phyloP scores from a whole-genome alignment of 2,329 filamentous ascomycete genomes.

The Exophiala oligosperma region DNA sequence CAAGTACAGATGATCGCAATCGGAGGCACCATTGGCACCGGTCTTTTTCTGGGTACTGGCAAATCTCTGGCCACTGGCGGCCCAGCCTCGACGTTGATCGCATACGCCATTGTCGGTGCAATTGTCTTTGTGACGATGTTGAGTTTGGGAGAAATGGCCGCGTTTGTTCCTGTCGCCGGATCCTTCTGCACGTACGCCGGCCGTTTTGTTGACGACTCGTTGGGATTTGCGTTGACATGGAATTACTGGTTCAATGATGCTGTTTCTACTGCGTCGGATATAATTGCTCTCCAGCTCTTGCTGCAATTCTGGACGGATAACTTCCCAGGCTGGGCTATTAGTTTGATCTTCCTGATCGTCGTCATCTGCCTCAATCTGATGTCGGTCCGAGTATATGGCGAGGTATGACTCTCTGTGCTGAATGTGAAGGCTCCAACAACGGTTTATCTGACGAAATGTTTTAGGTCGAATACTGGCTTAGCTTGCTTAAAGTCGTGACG shows the following conservation, averaged over 20 bases:
- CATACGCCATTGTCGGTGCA: conserved; percentile 72
- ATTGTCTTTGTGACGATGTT: conserved; percentile 93
- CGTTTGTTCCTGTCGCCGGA: conserved; percentile 86
- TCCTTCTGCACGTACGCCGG: conserved; percentile 91
- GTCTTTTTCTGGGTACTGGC: conserved; percentile 83
- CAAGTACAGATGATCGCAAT: conserved; percentile 64
- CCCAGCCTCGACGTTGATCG: conserved; percentile 75
- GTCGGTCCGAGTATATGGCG: conserved; percentile 54
- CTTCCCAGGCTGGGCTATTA: conserved; percentile 64
- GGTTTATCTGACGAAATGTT: not conserved
- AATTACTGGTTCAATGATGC: conserved; percentile 71
- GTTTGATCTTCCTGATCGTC: conserved; percentile 48
- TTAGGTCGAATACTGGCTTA: conserved; percentile 48
- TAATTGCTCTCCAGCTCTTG: conserved; percentile 60
- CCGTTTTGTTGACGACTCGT: conserved; percentile 80
- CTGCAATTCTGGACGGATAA: conserved; percentile 63
- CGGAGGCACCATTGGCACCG: conserved; percentile 85
- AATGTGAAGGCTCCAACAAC: not conserved
- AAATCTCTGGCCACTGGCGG: conserved; percentile 63
- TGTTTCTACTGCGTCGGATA: conserved; percentile 59
- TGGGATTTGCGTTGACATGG: conserved; percentile 47
- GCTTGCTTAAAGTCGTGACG: conserved; percentile 39
- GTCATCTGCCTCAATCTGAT: conserved; percentile 49
- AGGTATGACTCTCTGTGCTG: conserved; percentile 30
- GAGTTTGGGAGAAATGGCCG: conserved; percentile 85